These are phyloP conservation scores for Fomitiporia mediterranea DNA, from an alignment of 1,284 basidiomycete species.

Conservation along the genomic window DNA sequence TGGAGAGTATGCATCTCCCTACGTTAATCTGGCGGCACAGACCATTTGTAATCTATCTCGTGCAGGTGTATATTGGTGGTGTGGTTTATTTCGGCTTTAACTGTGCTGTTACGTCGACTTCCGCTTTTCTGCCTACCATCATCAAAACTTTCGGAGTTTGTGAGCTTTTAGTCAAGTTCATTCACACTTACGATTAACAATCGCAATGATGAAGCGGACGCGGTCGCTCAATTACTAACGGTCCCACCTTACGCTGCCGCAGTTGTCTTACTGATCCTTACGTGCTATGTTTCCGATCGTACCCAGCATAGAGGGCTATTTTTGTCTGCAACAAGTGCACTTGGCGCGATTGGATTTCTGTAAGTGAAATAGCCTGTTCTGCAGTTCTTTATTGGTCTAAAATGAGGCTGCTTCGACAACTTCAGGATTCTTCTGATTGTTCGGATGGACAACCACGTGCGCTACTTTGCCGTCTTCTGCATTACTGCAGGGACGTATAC, in stretches of 20 bases:
- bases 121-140: constrained; percentile 83
- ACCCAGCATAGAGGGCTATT: constrained; percentile 68
- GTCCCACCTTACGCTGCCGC: constrained; percentile 81
- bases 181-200: not conserved
- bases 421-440: constrained; percentile 42
- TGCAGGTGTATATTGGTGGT: constrained; percentile 56
- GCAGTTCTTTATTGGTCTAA: not conserved
- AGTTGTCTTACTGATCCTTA: constrained; percentile 55
- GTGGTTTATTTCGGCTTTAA: constrained; percentile 77
- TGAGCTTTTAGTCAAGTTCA: not conserved
- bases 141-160: constrained; percentile 65
- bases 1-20: constrained; percentile 50
- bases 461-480: constrained; percentile 68
- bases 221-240: constrained; percentile 62
- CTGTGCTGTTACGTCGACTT: constrained; percentile 71
- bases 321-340: constrained; percentile 42
- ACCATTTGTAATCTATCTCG: not conserved
- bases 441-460: constrained; percentile 41
- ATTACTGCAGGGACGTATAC: constrained; percentile 67
- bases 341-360: constrained; percentile 66
- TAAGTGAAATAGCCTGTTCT: constrained; percentile 30
- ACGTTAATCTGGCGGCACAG: constrained; percentile 8
- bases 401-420: not conserved
- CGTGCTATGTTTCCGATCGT: constrained; percentile 67
- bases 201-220: constrained; percentile 35